phyloP scores from a whole-genome alignment of 106 monocot genomes.

The Dioscorea dumetorum region DNA sequence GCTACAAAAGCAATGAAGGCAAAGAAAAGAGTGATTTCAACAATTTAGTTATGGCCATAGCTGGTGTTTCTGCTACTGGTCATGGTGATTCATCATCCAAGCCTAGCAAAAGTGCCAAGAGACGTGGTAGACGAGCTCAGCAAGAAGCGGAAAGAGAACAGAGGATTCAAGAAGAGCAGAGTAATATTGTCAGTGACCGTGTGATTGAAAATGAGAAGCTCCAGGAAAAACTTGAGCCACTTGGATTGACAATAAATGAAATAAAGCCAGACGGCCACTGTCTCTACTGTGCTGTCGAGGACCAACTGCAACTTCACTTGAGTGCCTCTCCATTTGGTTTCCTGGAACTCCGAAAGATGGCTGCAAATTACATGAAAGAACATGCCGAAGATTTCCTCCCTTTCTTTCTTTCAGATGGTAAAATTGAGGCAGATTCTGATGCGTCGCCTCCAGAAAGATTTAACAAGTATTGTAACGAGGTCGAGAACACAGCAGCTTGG shows the following conservation, averaged over 20 bases:
- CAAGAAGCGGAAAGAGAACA: conserved; percentile 68
- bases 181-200: conserved; percentile 43
- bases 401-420: conserved; percentile 51
- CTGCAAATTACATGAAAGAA: conserved; percentile 57
- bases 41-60: conserved; percentile 55
- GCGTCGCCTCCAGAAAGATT: conserved; percentile 26
- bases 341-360: conserved; percentile 52
- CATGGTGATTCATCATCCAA: conserved; percentile 23
- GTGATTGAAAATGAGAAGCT: conserved; percentile 54
- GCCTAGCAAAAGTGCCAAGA: conserved; percentile 45
- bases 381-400: conserved; percentile 49
- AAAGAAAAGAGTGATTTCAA: conserved; percentile 32
- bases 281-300: conserved; percentile 67
- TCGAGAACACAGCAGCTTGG: conserved; percentile 58
- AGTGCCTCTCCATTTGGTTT: conserved; percentile 18
- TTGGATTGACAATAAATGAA: conserved; percentile 53
- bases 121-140: conserved; percentile 50
- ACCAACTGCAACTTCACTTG: conserved; percentile 39
- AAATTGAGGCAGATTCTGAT: conserved; percentile 26
- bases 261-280: conserved; percentile 85
- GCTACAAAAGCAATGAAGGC: conserved; percentile 22
- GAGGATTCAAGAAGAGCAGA: conserved; percentile 66
- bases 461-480: conserved; percentile 52
- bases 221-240: conserved; percentile 53
- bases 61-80: conserved; percentile 38